Evolutionary conservation across 139 green algal genomes (phyloP).

Genomic region (Limnomonas spitsbergensis): DNA sequence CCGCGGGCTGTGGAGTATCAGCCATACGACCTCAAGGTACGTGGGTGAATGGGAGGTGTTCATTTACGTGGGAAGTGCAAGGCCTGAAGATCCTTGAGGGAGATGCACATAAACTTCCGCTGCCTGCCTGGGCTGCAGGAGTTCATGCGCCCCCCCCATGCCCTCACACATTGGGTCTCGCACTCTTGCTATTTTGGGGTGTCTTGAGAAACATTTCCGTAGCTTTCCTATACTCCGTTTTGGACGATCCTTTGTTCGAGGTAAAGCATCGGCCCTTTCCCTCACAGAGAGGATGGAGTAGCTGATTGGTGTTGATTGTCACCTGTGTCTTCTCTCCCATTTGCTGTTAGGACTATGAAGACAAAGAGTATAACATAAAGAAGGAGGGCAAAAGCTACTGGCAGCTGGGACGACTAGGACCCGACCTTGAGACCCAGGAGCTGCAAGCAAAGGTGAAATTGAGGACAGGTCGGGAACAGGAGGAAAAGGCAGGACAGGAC

Average conservation of each 20-base stretch:
- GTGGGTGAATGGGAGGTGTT: not conserved
- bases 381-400: conserved; percentile 54
- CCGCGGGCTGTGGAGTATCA: conserved; percentile 43
- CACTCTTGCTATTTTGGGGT: too few relatives aligned
- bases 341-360: conserved; percentile 51
- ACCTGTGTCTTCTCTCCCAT: not conserved
- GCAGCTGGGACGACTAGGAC: conserved; percentile 68
- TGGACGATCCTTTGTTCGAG: too few relatives aligned
- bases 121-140: too few relatives aligned
- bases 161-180: too few relatives aligned
- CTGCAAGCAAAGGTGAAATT: conserved; percentile 60
- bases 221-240: too few relatives aligned
- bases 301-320: not conserved
- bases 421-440: conserved; percentile 55
- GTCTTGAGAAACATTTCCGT: too few relatives aligned
- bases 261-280: too few relatives aligned
- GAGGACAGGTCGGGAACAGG: conserved; percentile 26
- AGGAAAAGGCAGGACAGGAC: conserved; percentile 47
- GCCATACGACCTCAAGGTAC: conserved; percentile 39
- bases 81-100: too few relatives aligned
- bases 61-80: too few relatives aligned
- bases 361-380: conserved; percentile 62
- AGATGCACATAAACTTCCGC: too few relatives aligned
- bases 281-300: too few relatives aligned
- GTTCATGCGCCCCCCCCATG: too few relatives aligned